Evolutionary conservation across 2,329 filamentous ascomycete species (phyloP), one percentile per base, ranked within the genome.

Genomic region (Clonostachys solani): DNA sequence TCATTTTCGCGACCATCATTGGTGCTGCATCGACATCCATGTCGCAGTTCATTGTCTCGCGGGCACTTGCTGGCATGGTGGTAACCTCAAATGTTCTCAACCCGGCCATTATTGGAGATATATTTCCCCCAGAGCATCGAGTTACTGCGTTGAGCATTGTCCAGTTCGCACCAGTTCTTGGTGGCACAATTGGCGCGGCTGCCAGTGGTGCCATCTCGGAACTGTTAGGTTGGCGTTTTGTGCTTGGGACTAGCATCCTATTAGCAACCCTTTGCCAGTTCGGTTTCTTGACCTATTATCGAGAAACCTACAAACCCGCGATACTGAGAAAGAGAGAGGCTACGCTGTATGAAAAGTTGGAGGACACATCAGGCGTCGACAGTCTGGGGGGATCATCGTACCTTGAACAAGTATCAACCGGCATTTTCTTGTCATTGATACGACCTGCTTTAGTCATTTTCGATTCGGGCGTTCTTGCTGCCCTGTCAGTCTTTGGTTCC

Each of bases 81-180:
- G 81, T 83, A 8, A 81, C 83, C 3, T 77, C 78, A 3, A 84
- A 83, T 51, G 80, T 84, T 10, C 67, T 86, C n/a, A 81, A 76
- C 50, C 81, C 82, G 1, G 78, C 80, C 17, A 80, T 85, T 45
- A 73, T 86, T 16, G 82, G 81, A 16, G 82, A 85, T 57, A 76
- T 85, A 52, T 84, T 84, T 56, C 60, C 65, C 2, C 65, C 73
- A 1, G 80, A 84, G 47, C 66, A 79, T 57, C 68, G 80, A 13
- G 81, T 81, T 19, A 69, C 71, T 1, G 74, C 81, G 7, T 79
- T 86, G 72, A 78, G 74, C 54, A 49, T 78, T 42, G 66, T 83
- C 42, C 75, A 75, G 59, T 62, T 83, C 4, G 78, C 80, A 2
- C 79, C 81, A 1, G 63, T 84, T 3, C 58, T 81, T 15, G 80